Conservation (phyloP, 208 protist species). For the Leishmania lainsoni region DNA sequence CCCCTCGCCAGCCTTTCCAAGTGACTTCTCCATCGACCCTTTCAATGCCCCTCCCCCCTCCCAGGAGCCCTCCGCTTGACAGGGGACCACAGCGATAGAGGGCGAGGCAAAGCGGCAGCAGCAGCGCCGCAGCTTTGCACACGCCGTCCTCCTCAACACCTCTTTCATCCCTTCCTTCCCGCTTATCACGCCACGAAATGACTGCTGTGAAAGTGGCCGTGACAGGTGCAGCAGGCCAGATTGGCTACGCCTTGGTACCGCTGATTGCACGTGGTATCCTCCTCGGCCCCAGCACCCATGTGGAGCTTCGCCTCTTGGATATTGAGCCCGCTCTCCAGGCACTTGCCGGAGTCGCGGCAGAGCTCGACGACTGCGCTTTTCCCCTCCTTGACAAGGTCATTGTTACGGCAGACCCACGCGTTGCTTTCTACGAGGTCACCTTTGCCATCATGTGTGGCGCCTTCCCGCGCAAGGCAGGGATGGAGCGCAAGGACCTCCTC, state of each 20-base stretch:
- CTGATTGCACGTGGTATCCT: constrained; percentile 93
- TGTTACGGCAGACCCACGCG: constrained; percentile 62
- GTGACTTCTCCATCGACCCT: neutral
- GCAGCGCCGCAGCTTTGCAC: neutral
- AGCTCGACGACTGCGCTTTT: constrained; percentile 95
- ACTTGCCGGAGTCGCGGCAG: constrained; percentile 90
- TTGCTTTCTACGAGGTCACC: constrained; percentile 88
- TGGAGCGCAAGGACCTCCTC: constrained; percentile 97
- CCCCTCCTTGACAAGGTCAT: constrained; percentile 85
- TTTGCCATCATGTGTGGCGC: constrained; percentile 88
- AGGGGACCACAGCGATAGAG: neutral
- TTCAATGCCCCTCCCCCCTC: neutral
- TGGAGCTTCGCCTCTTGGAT: constrained; percentile 94
- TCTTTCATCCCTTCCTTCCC: neutral
- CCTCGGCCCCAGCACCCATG: constrained; percentile 85
- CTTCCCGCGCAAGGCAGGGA: constrained; percentile 91
- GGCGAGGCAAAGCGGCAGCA: neutral
- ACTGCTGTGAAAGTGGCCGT: constrained; percentile 72
- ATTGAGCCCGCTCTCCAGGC: constrained; percentile 68
- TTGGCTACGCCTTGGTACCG: constrained; percentile 94
- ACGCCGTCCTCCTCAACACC: no score
- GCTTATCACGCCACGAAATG: constrained; percentile 2
- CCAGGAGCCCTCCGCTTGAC: neutral
- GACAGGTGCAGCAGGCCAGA: constrained; percentile 97
- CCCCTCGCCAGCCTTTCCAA: neutral